Evolutionary conservation across 2,329 filamentous ascomycete genomes (phyloP).

Genomic region (Aspergillus sp.): DNA sequence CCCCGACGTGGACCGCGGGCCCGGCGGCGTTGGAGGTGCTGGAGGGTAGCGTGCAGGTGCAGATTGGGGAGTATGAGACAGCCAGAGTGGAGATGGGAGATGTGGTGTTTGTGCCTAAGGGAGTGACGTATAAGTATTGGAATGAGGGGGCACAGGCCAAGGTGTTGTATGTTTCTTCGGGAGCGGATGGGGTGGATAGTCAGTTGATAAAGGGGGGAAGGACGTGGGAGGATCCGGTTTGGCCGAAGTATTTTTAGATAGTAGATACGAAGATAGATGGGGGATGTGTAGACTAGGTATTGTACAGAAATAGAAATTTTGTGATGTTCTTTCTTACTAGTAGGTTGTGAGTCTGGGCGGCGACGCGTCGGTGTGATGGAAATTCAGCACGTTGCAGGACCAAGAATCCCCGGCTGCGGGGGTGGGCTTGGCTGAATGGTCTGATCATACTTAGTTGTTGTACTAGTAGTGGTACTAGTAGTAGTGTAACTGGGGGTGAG

Average conservation of each 20-base stretch:
- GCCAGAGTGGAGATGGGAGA: slow-evolving; percentile 40
- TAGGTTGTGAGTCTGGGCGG: too few species aligned
- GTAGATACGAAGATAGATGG: background rate
- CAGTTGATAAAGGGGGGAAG: slow-evolving; percentile 15
- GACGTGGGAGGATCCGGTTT: background rate
- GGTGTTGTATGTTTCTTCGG: slow-evolving; percentile 26
- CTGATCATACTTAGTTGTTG: background rate
- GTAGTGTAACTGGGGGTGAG: too few species aligned
- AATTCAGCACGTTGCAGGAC: background rate
- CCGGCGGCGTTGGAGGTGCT: slow-evolving; percentile 45
- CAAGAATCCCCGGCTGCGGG: background rate
- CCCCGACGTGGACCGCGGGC: slow-evolving; percentile 25
- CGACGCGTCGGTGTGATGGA: background rate
- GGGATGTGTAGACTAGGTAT: too few species aligned
- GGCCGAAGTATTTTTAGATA: background rate
- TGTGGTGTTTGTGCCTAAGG: slow-evolving; percentile 43
- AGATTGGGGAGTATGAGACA: slow-evolving; percentile 32
- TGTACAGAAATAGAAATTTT: background rate
- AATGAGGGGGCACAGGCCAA: slow-evolving; percentile 29
- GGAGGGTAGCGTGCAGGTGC: slow-evolving; percentile 39
- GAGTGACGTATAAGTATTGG: slow-evolving; percentile 39
- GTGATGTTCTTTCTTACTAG: background rate
- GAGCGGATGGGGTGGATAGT: slow-evolving; percentile 20
- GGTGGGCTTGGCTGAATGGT: background rate
- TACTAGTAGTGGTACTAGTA: background rate